These are phyloP conservation scores for Citrus maxima DNA, from an alignment of 345 rosid genomes.

Conservation along the genomic window DNA sequence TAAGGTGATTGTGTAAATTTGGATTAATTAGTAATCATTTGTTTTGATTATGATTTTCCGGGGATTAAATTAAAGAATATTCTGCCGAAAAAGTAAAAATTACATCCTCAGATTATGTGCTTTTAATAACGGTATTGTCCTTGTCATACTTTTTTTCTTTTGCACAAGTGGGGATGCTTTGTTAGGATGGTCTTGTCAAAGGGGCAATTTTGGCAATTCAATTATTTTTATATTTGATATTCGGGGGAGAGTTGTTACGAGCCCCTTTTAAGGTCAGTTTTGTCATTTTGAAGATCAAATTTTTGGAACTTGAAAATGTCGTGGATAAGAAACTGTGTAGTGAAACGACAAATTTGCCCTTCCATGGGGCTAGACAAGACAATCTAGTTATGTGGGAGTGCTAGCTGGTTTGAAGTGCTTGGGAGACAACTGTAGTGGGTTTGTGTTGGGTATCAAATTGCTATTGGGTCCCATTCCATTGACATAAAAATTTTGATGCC, in stretches of 20 bases:
- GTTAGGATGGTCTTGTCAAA: conserved; percentile 4
- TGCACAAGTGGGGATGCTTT: conserved; percentile 31
- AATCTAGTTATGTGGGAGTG: conserved; percentile 24
- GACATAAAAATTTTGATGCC: conserved; percentile 12
- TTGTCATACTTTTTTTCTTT: conserved; percentile 35
- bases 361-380: not conserved
- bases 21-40: conserved; percentile 41
- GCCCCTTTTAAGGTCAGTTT: conserved; percentile 37
- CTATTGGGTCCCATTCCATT: conserved; percentile 47
- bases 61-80: conserved; percentile 34
- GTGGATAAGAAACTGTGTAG: not conserved
- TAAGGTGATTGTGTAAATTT: conserved; percentile 53
- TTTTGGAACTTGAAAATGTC: not conserved
- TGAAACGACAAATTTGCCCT: conserved; percentile 31
- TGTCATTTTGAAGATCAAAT: conserved; percentile 17
- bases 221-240: not conserved
- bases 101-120: conserved; percentile 28
- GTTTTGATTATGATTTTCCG: conserved; percentile 29
- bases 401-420: conserved; percentile 43
- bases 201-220: conserved; percentile 31
- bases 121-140: conserved; percentile 40
- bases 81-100: conserved; percentile 26
- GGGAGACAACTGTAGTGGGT: conserved; percentile 23
- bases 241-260: conserved; percentile 26
- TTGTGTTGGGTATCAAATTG: conserved; percentile 34